Base-by-base conservation (phyloP, 306 rosid genomes). In the Rosa rugosa region DNA sequence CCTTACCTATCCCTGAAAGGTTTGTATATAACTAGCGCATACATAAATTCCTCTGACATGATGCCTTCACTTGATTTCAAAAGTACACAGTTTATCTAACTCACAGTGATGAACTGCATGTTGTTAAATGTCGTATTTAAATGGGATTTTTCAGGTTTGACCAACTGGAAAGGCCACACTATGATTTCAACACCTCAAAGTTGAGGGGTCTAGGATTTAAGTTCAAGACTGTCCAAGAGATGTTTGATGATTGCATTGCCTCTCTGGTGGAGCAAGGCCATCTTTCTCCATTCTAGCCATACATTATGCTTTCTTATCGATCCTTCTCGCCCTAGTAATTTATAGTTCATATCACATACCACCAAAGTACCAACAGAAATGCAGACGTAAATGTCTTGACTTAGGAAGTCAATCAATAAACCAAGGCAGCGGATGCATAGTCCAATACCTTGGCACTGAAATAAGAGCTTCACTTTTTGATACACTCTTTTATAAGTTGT, bases 231-330 rank as follows among this genome's bases (percentile, higher is more conserved):
- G 63, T 90, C 34, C 80, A 89, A 77, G 93, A 92, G 77, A 94
- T 92, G 97, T 92, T 95, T 64, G 91, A 92, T 70, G 99, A 95
- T 51, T 88, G 94, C 80, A 68, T 95, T 76, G 88, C 88, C 31
- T 92, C 93, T 5, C 79, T 95, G 56, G 85, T 87, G 80, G 83
- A 85, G 54, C 86, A 83, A 73, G 87, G 83, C 41, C 80, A 85
- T 73, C 89, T 83, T 51, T 50, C 82, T 78, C 54, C 73, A 34
- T 18, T 75, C 59, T 78, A 78, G 56, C 45, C 4, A 63, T 6
- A 11, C 10, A 13, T 12, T 53, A 13, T 38, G 22, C 66, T 13
- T 11, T 22, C 46, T 38, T n/a, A n/a, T n/a, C n/a, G 5, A 36
- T 36, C n/a, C 17, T 7, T 34, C 46, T 17, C 17, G 71, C 11